A percentile compares a stretch with the other conserved stretches of the same genome.
Evolutionary conservation across 305 asterid species (phyloP).

Genomic region (Ajuga reptans): DNA sequence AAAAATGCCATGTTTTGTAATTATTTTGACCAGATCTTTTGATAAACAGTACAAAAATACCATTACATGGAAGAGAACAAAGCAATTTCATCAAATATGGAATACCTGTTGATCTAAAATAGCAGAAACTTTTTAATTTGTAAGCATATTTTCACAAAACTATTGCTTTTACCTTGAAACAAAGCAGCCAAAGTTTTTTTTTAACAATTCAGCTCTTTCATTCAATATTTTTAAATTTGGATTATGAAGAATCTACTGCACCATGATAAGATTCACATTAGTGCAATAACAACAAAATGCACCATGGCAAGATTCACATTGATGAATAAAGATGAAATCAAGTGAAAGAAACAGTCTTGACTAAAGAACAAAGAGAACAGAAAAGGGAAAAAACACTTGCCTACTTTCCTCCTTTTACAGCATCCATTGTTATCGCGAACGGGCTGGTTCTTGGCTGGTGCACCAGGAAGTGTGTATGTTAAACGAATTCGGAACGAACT

Average conservation of each 20-base stretch:
- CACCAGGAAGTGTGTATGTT: conserved; percentile 43
- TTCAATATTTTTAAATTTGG: conserved; percentile 13
- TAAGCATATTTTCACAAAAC: background rate
- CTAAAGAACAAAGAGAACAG: background rate
- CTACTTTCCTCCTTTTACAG: conserved; percentile 74
- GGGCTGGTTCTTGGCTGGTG: conserved; percentile 33
- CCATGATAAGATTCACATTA: background rate
- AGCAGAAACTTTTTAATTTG: background rate
- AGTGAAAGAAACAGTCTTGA: background rate
- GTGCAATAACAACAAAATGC: background rate
- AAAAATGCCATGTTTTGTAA: background rate
- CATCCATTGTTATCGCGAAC: conserved; percentile 36
- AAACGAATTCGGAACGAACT: conserved; percentile 58
- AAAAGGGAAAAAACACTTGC: conserved; percentile 23
- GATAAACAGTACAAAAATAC: background rate
- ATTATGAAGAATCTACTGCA: conserved; percentile 7
- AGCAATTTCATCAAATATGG: background rate
- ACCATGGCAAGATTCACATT: background rate
- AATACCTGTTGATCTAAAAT: background rate
- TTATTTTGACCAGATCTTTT: background rate
- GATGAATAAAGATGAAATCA: background rate
- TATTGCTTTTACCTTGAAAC: background rate
- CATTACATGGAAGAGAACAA: background rate
- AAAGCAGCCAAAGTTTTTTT: background rate
- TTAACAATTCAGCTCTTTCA: background rate